Evolutionary conservation across 2,329 filamentous ascomycete genomes (phyloP).

Genomic region (Sarocladium strictum): DNA sequence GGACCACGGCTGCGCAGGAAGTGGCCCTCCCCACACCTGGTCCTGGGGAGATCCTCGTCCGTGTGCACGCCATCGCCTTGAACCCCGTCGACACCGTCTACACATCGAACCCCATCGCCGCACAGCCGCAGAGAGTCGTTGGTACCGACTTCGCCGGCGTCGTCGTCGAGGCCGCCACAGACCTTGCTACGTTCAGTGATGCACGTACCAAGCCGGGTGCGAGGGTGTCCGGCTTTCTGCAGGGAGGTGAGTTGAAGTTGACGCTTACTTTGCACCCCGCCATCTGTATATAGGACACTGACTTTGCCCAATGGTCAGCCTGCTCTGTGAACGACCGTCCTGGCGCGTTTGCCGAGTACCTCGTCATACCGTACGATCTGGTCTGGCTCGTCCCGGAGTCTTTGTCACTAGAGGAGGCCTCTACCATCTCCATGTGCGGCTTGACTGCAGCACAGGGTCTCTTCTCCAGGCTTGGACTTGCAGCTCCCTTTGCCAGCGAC

Average conservation of each 20-base stretch:
- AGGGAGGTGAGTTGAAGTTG: slow-evolving; percentile 24
- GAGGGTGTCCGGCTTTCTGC: slow-evolving; percentile 34
- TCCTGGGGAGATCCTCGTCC: slow-evolving; percentile 17
- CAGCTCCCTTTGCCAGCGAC: slow-evolving; percentile 22
- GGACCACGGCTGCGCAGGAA: slow-evolving; percentile 13
- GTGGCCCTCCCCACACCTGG: slow-evolving; percentile 14
- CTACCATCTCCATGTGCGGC: slow-evolving; percentile 32
- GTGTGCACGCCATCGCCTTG: slow-evolving; percentile 19
- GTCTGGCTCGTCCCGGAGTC: slow-evolving; percentile 28
- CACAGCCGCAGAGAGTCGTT: slow-evolving; percentile 21
- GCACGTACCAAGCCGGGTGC: slow-evolving; percentile 19
- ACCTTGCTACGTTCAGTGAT: slow-evolving; percentile 13
- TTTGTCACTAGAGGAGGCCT: slow-evolving; percentile 29
- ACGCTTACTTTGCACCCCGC: too few relatives aligned
- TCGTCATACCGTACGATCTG: slow-evolving; percentile 27
- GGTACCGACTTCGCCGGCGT: slow-evolving; percentile 36
- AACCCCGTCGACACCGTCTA: slow-evolving; percentile 28
- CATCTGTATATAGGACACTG: too few relatives aligned
- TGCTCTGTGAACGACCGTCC: slow-evolving; percentile 34
- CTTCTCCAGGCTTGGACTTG: slow-evolving; percentile 29
- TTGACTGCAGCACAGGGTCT: slow-evolving; percentile 37
- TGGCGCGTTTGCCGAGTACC: slow-evolving; percentile 38
- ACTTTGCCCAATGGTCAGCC: slow-evolving; percentile 16
- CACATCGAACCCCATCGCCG: slow-evolving; percentile 25
- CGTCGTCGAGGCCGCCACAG: slow-evolving; percentile 18